Evolutionary conservation across 768 basidiomycete species (phyloP).

Genomic region (Termitomyces sp.): DNA sequence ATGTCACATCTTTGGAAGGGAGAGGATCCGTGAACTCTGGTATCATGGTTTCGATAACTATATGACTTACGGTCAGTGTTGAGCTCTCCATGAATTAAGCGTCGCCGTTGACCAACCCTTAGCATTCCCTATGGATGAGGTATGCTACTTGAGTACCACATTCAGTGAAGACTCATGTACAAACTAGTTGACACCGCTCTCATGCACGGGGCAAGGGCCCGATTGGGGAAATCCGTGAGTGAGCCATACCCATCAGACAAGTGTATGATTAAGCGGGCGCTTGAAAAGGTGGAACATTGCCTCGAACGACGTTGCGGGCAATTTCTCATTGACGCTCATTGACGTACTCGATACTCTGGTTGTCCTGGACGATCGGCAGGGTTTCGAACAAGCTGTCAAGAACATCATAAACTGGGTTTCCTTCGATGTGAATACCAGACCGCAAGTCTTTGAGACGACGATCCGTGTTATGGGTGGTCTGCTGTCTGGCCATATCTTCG

Average conservation of each 20-base stretch:
- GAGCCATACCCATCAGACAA: background rate
- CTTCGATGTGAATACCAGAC: slow-evolving; percentile 91
- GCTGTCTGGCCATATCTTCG: slow-evolving; percentile 79
- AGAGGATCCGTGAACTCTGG: slow-evolving; percentile 75
- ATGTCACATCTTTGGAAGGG: slow-evolving; percentile 32
- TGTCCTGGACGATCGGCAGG: slow-evolving; percentile 73
- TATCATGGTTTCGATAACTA: slow-evolving; percentile 89
- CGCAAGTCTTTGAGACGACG: slow-evolving; percentile 98
- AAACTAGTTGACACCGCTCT: slow-evolving; percentile 76
- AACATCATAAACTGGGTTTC: slow-evolving; percentile 79
- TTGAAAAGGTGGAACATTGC: slow-evolving; percentile 49
- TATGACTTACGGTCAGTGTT: slow-evolving; percentile 68
- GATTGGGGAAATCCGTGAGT: slow-evolving; percentile 81
- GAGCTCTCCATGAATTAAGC: background rate
- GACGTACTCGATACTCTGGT: slow-evolving; percentile 86
- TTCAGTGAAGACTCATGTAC: slow-evolving; percentile 1
- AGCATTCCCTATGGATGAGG: slow-evolving; percentile 90
- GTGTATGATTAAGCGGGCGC: background rate
- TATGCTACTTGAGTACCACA: slow-evolving; percentile 22
- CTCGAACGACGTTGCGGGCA: slow-evolving; percentile 90
- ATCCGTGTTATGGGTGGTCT: slow-evolving; percentile 93
- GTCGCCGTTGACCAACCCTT: slow-evolving; percentile 13
- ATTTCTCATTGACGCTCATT: slow-evolving; percentile 81
- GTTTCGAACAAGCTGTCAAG: slow-evolving; percentile 81
- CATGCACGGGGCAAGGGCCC: slow-evolving; percentile 84